These are phyloP conservation scores for Triglochin maritima DNA, from an alignment of 106 monocot species.

Conservation along the genomic window DNA sequence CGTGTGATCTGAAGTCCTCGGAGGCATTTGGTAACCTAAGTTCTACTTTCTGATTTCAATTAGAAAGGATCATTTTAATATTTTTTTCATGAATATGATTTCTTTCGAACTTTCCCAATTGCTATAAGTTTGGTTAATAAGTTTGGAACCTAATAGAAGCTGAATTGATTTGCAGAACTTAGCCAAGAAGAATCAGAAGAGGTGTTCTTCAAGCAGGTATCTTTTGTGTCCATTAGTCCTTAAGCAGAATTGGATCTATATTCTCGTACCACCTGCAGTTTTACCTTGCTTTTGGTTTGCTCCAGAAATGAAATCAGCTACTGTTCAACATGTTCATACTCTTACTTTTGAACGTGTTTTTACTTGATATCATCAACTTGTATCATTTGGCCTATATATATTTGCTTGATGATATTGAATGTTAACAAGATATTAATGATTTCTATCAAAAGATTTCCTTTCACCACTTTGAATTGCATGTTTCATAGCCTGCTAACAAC, in stretches of 20 bases:
- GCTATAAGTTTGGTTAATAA: neutral
- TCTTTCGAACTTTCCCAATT: neutral
- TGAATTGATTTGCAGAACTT: constrained; percentile 37
- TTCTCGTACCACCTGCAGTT: neutral
- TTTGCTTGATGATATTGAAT: too few relatives aligned
- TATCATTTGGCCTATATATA: neutral
- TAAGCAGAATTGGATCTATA: neutral
- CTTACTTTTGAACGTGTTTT: neutral
- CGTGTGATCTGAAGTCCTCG: constrained; percentile 57
- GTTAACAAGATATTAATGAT: too few relatives aligned
- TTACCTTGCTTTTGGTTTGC: neutral
- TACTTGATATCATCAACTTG: neutral
- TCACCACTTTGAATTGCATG: too few relatives aligned
- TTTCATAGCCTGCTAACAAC: too few relatives aligned
- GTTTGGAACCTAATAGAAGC: neutral
- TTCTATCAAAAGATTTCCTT: too few relatives aligned
- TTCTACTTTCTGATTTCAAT: neutral
- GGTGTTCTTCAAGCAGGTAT: constrained; percentile 76
- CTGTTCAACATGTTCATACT: neutral
- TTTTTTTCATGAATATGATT: neutral
- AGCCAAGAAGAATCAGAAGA: constrained; percentile 68
- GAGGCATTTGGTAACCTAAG: constrained; percentile 68
- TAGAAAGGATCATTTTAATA: neutral
- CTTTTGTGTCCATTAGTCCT: neutral
- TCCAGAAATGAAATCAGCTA: neutral